Conservation (phyloP, 176 grass and related monocot species). For the Ensete ventricosum region DNA sequence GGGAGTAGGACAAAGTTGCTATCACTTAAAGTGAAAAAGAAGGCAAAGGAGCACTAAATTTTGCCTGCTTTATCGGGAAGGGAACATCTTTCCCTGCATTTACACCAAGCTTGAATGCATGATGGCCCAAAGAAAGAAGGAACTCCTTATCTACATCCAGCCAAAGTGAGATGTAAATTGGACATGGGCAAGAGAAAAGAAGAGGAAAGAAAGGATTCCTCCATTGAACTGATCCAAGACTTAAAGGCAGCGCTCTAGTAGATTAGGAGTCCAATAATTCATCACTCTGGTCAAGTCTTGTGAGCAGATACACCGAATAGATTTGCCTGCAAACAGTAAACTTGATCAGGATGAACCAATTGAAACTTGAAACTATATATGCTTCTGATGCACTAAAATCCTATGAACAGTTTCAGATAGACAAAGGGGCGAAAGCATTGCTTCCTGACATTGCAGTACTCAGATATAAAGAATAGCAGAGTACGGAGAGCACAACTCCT, state of each 20-base stretch:
- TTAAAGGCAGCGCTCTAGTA: no score
- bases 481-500: neutral
- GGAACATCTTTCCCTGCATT: neutral
- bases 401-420: neutral
- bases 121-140: neutral
- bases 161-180: no score
- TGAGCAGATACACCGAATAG: no score
- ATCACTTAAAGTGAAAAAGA: conserved; percentile 10
- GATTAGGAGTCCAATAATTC: no score
- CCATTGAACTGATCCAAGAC: no score
- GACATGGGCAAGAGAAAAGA: neutral
- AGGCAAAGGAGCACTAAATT: conserved; percentile 1
- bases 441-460: no score
- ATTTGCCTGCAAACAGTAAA: no score
- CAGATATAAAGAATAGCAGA: neutral
- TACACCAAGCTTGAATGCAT: neutral
- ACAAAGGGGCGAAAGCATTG: neutral
- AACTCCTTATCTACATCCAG: neutral
- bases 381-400: no score
- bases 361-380: no score
- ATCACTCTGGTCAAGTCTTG: no score
- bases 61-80: conserved; percentile 6
- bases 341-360: no score
- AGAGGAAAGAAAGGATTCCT: no score
- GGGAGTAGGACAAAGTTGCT: neutral